These are phyloP conservation scores for Neurospora sp. DNA, from an alignment of 495 filamentous ascomycete genomes.

Conservation along the genomic window DNA sequence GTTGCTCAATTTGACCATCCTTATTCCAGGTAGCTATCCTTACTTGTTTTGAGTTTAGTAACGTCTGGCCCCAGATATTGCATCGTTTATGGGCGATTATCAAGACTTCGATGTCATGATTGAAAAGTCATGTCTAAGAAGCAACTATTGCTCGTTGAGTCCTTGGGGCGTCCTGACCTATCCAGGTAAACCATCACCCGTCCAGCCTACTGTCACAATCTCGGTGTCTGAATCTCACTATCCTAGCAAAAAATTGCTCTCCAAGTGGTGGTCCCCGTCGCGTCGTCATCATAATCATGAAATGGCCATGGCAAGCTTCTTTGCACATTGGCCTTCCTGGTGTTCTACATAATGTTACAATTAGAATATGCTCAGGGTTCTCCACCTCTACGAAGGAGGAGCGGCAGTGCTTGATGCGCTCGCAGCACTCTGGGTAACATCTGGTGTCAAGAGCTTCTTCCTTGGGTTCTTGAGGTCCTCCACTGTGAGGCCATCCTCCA, in stretches of 20 bases:
- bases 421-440: background rate
- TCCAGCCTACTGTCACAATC: background rate
- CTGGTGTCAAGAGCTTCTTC: slow-evolving; percentile 31
- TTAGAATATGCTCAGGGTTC: background rate
- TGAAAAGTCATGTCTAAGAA: background rate
- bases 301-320: background rate
- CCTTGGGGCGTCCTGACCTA: background rate
- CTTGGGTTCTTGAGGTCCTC: slow-evolving; percentile 70
- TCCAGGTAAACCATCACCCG: background rate
- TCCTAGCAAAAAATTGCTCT: background rate
- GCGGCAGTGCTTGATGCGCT: slow-evolving; percentile 8
- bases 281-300: background rate
- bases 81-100: background rate
- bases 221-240: background rate
- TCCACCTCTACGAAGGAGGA: slow-evolving; percentile 15
- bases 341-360: slow-evolving; percentile 10
- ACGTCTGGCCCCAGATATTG: background rate
- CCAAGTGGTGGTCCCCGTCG: background rate
- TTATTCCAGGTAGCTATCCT: background rate
- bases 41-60: background rate
- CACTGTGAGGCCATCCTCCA: slow-evolving; percentile 68
- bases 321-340: background rate
- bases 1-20: background rate
- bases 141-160: background rate
- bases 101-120: background rate